phyloP scores from a whole-genome alignment of 2,329 filamentous ascomycete species.

The Penicillium brasilianum region DNA sequence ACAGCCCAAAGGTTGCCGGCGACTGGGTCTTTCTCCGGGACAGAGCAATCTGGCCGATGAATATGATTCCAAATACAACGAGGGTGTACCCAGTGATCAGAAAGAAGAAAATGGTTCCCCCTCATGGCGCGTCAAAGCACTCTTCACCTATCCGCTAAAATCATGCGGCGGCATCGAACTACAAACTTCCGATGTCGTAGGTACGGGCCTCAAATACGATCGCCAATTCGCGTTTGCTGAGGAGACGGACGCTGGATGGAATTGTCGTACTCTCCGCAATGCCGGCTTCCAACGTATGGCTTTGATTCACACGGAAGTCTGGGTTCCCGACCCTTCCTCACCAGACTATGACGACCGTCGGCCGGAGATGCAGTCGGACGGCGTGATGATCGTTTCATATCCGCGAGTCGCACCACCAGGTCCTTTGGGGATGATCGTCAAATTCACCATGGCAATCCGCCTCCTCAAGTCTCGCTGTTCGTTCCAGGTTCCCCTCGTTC shows the following conservation, averaged over 20 bases:
- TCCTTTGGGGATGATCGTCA: constrained; percentile 22
- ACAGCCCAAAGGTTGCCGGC: constrained; percentile 56
- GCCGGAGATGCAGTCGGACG: constrained; percentile 57
- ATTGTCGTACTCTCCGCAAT: constrained; percentile 50
- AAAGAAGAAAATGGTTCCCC: constrained; percentile 41
- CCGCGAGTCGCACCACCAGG: constrained; percentile 34
- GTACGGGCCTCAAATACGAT: constrained; percentile 77
- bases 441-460: constrained; percentile 36
- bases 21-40: constrained; percentile 53
- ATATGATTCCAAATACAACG: constrained; percentile 56
- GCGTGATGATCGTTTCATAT: constrained; percentile 59
- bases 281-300: constrained; percentile 65
- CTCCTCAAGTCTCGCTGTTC: constrained; percentile 47
- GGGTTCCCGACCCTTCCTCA: constrained; percentile 58
- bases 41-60: constrained; percentile 62
- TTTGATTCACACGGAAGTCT: constrained; percentile 68
- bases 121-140: constrained; percentile 64
- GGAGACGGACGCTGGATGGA: constrained; percentile 49
- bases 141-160: constrained; percentile 83
- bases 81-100: constrained; percentile 37
- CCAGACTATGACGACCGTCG: constrained; percentile 49
- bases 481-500: constrained; percentile 60
- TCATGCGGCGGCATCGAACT: constrained; percentile 80
- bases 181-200: constrained; percentile 64
- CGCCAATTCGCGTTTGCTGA: constrained; percentile 84